phyloP scores from a whole-genome alignment of 192 early-diverging fungal genomes.

The Umbelopsis sp. region DNA sequence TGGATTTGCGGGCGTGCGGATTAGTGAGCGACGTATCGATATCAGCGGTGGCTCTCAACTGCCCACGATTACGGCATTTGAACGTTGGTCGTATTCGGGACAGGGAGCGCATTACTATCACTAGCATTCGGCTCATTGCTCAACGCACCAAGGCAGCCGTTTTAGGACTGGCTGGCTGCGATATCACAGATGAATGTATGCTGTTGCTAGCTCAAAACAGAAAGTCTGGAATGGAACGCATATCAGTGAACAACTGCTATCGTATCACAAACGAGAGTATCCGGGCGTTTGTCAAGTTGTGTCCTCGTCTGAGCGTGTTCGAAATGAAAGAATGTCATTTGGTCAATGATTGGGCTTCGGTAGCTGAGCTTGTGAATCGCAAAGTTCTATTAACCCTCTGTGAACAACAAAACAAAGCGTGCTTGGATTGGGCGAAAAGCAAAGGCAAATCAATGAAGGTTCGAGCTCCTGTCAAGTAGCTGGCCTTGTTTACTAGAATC shows the following conservation, averaged over 20 bases:
- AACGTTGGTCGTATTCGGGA: constrained; percentile 55
- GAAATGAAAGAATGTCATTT: constrained; percentile 56
- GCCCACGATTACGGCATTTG: constrained; percentile 47
- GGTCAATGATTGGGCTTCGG: constrained; percentile 50
- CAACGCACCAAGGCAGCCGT: constrained; percentile 46
- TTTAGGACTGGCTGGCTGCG: constrained; percentile 53
- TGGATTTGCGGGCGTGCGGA: constrained; percentile 51
- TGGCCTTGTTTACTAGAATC: neutral
- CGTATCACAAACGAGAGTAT: constrained; percentile 48
- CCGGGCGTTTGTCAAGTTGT: constrained; percentile 46
- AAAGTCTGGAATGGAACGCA: constrained; percentile 39
- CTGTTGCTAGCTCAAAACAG: constrained; percentile 43
- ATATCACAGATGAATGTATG: constrained; percentile 51
- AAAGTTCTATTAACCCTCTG: constrained; percentile 51
- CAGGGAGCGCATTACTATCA: constrained; percentile 42
- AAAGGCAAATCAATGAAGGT: constrained; percentile 42
- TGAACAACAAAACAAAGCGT: constrained; percentile 45
- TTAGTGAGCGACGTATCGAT: constrained; percentile 47
- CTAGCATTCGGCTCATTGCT: constrained; percentile 50
- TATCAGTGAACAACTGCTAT: constrained; percentile 52
- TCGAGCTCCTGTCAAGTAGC: constrained; percentile 47
- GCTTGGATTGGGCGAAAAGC: constrained; percentile 42
- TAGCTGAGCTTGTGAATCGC: constrained; percentile 47
- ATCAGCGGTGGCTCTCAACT: constrained; percentile 38
- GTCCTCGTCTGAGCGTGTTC: constrained; percentile 51